Base-by-base conservation (phyloP, 1,284 basidiomycete species). In the Cryptococcus maquisensis region DNA sequence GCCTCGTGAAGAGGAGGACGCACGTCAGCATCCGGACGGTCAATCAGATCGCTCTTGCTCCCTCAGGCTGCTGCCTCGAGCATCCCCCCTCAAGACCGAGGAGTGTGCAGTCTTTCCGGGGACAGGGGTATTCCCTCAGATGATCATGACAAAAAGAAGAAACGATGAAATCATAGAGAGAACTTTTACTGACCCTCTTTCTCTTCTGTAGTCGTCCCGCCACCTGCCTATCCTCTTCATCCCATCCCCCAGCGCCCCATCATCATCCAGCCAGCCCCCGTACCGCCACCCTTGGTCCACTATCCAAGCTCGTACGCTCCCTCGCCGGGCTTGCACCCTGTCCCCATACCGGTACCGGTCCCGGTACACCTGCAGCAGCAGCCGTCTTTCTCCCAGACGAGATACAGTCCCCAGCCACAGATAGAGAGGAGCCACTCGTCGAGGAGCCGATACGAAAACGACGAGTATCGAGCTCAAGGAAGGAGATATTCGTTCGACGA, bases 271-370 rank as follows among this genome's bases (percentile, higher is more conserved):
- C 57, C 54, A 2, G 39, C 37, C 13, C 57, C 47, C 12, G 23
- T 56, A 13, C 54, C 47, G 9, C 47, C 57, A n/a, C 51, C 57
- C 28, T 36, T 54, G 18, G 43, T 54, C 10, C 47, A 46, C 7
- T 55, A 60, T 20, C 49, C 58, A 36, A n/a, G 24, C 7, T 40
- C 52, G 3, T 44, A 51, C 24, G 23, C 28, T 18, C 50, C 47
- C 3, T 28, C 54, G 0, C 44, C 44, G 4, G 12, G 24, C 23
- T 10, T 46, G 13, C n/a, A 16, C 44, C 44, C 23, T 28, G 24
- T 32, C 28, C 28, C 44, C 18, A 8, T 24, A 20, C 26, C 28
- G 16, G 28, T 24, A 20, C 26, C 28, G 16, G 28, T 40, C 15
- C 44, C 44, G 26, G 23, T 13, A 45, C 43, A 21, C 43, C 21